Base-by-base conservation (phyloP, 2,329 filamentous ascomycete species). In the Neocatenulostroma microsporum region DNA sequence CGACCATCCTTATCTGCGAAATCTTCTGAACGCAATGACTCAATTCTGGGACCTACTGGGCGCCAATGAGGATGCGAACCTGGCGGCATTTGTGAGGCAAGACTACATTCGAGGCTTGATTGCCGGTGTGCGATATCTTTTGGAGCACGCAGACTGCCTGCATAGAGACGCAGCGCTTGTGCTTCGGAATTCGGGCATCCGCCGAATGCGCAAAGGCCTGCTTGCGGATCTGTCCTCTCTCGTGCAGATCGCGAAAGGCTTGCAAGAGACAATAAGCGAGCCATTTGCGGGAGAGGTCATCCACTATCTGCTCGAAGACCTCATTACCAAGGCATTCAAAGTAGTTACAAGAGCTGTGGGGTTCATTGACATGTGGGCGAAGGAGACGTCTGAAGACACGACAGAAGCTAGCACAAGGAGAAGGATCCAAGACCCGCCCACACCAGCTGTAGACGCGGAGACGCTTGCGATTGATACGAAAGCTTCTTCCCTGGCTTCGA, bases 51-150 rank as follows among this genome's bases (percentile, higher is more conserved):
- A 95, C 57, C 67, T 94, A 35, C 73, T 94, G 49, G 84, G 83
- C 21, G 79, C 79, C 15, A 52, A 45, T 24, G 55, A 58, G 34
- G 76, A 82, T 36, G 82, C 80, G 36, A 84, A 87, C 52, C 72
- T 79, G 36, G 75, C 82, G 49, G 80, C 88, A 32, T 94, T 94
- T 57, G 78, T 81, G 30, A 88, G 88, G 59, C 86, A 94, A 58
- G 88, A 95, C 56, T 91, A 94, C 57, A 89, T 95, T 72, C 82
- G 87, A 62, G 86, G 85, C 17, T 81, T 95, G 56, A 93, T 96
- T 53, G 88, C 87, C 6, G 91, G 91, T 21, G 89, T 96, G 39
- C 78, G 91, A 31, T 88, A 82, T 63, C 73, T 98, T 27, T 62
- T 98, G 61, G 88, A 96, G 69, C 81, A 79, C 53, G 89, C 87